Conservation (phyloP, 257 asterid species). For the Rhazya stricta region DNA sequence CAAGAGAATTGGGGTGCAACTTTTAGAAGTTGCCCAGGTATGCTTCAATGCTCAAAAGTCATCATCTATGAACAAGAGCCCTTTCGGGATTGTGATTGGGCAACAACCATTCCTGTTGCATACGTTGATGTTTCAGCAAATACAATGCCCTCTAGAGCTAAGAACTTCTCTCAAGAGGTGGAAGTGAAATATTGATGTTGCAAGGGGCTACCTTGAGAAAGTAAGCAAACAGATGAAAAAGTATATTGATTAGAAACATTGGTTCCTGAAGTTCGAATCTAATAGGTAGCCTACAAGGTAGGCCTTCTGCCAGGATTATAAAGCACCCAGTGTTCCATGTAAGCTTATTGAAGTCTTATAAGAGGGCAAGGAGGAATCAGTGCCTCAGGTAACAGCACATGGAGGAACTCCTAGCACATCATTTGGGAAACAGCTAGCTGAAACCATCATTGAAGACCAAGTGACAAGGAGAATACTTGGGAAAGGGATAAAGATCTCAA, state of each 20-base stretch:
- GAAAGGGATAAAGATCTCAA: not conserved
- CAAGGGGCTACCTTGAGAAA: not conserved
- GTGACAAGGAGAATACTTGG: not conserved
- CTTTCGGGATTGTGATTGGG: conserved; percentile 2
- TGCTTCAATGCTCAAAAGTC: conserved; percentile 11
- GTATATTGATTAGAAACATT: not conserved
- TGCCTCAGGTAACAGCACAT: too few species aligned
- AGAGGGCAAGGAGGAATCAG: not conserved
- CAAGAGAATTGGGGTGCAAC: not conserved
- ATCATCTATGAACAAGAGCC: not conserved
- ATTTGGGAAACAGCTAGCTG: too few species aligned
- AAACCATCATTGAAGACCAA: too few species aligned
- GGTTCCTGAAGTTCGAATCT: not conserved
- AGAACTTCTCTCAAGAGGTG: not conserved
- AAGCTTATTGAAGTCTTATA: not conserved
- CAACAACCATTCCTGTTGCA: not conserved
- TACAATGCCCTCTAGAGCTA: too few species aligned
- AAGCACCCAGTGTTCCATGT: too few species aligned
- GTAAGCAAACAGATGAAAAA: not conserved
- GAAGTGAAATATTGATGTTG: not conserved
- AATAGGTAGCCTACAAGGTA: too few species aligned
- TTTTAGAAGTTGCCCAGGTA: not conserved
- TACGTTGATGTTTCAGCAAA: not conserved
- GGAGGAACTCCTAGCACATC: too few species aligned
- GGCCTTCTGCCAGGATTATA: too few species aligned